Evolutionary conservation across 2,329 filamentous ascomycete genomes (phyloP).

Genomic region (Colletotrichum costaricense): DNA sequence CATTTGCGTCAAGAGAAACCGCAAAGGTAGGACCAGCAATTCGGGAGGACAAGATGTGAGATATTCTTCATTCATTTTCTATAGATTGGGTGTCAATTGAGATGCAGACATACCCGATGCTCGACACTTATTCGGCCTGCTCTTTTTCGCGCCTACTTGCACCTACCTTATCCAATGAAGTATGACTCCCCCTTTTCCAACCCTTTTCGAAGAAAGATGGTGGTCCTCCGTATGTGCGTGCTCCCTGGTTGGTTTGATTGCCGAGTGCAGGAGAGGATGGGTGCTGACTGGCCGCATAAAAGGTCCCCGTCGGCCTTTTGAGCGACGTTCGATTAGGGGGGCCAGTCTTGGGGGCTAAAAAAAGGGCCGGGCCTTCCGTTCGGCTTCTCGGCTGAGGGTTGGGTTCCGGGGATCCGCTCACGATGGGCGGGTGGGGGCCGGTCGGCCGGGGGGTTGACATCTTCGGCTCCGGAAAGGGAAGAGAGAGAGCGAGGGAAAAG

Average conservation of each 20-base stretch:
- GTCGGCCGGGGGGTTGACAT: background rate
- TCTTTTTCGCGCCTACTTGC: background rate
- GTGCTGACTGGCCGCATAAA: background rate
- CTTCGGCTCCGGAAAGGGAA: too few relatives aligned
- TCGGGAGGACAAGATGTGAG: background rate
- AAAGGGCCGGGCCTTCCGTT: background rate
- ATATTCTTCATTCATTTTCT: too few relatives aligned
- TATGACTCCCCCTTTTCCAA: background rate
- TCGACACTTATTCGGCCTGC: background rate
- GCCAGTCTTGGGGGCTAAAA: background rate
- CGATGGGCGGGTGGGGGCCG: slow-evolving; percentile 9
- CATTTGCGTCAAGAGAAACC: background rate
- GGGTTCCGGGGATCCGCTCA: slow-evolving; percentile 1
- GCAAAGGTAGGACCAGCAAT: too few relatives aligned
- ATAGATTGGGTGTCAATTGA: background rate
- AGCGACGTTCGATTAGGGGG: background rate
- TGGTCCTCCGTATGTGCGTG: background rate
- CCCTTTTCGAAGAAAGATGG: background rate
- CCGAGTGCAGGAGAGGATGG: slow-evolving; percentile 1
- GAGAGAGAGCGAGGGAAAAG: too few relatives aligned
- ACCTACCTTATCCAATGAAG: background rate
- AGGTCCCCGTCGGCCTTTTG: too few relatives aligned
- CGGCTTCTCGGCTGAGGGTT: background rate
- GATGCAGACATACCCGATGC: background rate
- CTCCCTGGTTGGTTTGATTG: slow-evolving; percentile 23